Base-by-base conservation (phyloP, 2,329 filamentous ascomycete genomes). In the Aspergillus glaucus region DNA sequence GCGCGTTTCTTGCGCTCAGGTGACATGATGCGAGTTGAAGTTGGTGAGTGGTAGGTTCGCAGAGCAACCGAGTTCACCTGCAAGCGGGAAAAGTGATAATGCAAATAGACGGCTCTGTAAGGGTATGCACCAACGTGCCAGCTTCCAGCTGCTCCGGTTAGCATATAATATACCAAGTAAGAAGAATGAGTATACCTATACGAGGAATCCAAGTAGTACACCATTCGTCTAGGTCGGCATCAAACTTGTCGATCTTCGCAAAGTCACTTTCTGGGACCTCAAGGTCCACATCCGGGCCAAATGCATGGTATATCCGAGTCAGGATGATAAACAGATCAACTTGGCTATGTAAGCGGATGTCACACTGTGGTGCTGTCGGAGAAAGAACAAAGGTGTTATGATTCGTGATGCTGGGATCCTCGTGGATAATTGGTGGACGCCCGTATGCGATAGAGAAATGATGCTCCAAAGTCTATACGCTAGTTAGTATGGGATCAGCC, bases 71-170 rank as follows among this genome's bases (percentile, higher is more conserved):
- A 77, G 41, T 76, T 73, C 7, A 79, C 62, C 43, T 77, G 74
- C 15, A 79, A 61, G 43, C 75, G 70, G 43, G 74, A 76, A 55
- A 77, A 79, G 56, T 78, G 66, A 51, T 75, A 76, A 55, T 78
- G 74, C 50, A 79, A 64, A 24, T 67, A 66, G 6, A 77, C 74
- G 21, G 73, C 75, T 59, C 76, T 76, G 46, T 72, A 70, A 17
- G 76, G 76, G 55, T 77, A 78, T 45, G 69, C 66, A 36, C 73
- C 70, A 32, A 79, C 67, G 52, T 75, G 70, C 48, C 68, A 66
- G 50, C 74, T 75, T 28, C 70, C 70, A 43, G 64, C 74, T 77
- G 48, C 26, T 45, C 26, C 15, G 24, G 9, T 40, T 6, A 43
- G 45, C 9, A 8, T 12, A 3, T 4, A 24, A 19, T 4, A 22